phyloP scores from a whole-genome alignment of 169 alveolate species.

The Plasmodium reichenowi region DNA sequence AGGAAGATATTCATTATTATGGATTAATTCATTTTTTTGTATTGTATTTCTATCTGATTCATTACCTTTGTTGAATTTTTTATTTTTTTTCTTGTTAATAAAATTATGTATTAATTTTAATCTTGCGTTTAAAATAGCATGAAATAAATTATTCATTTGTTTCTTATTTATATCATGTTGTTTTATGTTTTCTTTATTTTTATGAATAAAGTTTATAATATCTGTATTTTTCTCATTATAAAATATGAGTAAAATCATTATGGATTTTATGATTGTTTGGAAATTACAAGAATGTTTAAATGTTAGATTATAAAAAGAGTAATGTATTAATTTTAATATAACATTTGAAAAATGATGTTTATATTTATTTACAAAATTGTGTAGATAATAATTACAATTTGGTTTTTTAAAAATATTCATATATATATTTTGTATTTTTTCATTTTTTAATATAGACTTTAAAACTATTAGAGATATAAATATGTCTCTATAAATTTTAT shows the following conservation, averaged over 20 bases:
- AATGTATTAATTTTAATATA: constrained; percentile 36
- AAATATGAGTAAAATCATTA: constrained; percentile 45
- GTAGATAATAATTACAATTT: constrained; percentile 26
- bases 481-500: constrained; percentile 73
- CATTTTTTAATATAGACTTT: constrained; percentile 42
- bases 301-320: constrained; percentile 52
- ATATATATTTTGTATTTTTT: constrained; percentile 38
- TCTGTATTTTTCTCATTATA: constrained; percentile 36
- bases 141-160: constrained; percentile 25
- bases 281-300: constrained; percentile 23
- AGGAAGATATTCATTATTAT: not conserved
- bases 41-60: no score
- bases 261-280: constrained; percentile 32
- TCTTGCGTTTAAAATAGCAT: constrained; percentile 30
- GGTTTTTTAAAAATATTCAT: constrained; percentile 36
- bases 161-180: no score
- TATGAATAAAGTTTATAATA: constrained; percentile 10
- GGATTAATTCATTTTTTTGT: no score
- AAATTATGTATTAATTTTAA: constrained; percentile 40
- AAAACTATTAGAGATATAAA: constrained; percentile 59
- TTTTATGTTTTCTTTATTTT: no score
- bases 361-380: constrained; percentile 38
- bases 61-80: not conserved
- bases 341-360: constrained; percentile 58
- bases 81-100: constrained; percentile 12